Evolutionary conservation across 805 yeast species (phyloP).

Genomic region (Suhomyces sp.): DNA sequence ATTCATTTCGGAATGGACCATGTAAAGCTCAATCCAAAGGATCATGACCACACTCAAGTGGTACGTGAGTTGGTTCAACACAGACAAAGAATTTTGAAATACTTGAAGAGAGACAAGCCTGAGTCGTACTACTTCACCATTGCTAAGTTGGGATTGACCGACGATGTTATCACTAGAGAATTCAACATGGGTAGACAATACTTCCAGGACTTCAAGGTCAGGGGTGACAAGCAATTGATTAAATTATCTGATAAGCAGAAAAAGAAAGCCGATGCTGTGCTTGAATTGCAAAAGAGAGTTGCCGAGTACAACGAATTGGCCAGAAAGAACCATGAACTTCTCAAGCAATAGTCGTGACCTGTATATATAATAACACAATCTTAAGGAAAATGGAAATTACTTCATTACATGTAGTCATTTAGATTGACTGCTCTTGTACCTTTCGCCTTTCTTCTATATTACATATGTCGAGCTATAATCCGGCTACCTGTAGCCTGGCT

Average conservation of each 20-base stretch:
- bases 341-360: constrained; percentile 4
- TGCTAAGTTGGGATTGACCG: constrained; percentile 83
- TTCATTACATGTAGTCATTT: not conserved
- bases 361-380: constrained; percentile 7
- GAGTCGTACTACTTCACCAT: constrained; percentile 82
- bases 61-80: constrained; percentile 84
- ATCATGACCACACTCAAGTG: constrained; percentile 62
- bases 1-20: constrained; percentile 78
- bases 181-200: constrained; percentile 77
- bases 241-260: constrained; percentile 36
- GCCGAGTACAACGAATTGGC: constrained; percentile 38
- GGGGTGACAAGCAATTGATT: constrained; percentile 70
- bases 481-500: not conserved
- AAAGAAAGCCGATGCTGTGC: constrained; percentile 20
- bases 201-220: constrained; percentile 73
- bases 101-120: constrained; percentile 77
- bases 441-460: not conserved
- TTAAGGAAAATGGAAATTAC: not conserved
- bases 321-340: constrained; percentile 29
- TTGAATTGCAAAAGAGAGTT: constrained; percentile 40
- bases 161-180: constrained; percentile 72
- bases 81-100: constrained; percentile 79
- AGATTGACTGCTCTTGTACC: not conserved
- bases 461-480: not conserved
- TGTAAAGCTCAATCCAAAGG: constrained; percentile 64